These are phyloP conservation scores for Macrocystidia cucumis DNA, from an alignment of 1,284 basidiomycete genomes.

Conservation along the genomic window DNA sequence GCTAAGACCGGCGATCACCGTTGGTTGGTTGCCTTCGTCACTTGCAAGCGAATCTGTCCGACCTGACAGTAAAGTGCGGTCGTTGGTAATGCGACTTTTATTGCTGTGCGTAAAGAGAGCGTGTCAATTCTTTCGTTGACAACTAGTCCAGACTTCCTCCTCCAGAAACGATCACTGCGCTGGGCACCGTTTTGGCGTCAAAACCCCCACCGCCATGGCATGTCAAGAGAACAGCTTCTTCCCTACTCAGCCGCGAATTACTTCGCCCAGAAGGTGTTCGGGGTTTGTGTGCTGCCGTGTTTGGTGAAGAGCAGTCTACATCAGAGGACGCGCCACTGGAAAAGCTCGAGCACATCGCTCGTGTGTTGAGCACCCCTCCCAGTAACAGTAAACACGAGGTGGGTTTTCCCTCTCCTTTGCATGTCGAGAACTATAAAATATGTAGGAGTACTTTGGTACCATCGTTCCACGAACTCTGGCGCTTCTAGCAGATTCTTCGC, in stretches of 20 bases:
- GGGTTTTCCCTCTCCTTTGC: slow-evolving; percentile 13
- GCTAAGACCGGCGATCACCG: slow-evolving; percentile 45
- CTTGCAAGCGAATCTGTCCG: slow-evolving; percentile 24
- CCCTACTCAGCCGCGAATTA: slow-evolving; percentile 58
- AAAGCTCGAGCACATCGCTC: slow-evolving; percentile 60
- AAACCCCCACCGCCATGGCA: slow-evolving; percentile 35
- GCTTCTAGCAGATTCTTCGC: slow-evolving; percentile 32
- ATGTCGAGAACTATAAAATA: slow-evolving; percentile 3
- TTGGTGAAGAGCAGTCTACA: slow-evolving; percentile 48
- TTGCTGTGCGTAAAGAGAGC: slow-evolving; percentile 38
- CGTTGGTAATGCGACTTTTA: slow-evolving; percentile 46
- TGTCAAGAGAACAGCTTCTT: slow-evolving; percentile 48
- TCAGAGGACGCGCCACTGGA: slow-evolving; percentile 48
- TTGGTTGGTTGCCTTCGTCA: slow-evolving; percentile 65
- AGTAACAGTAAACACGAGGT: slow-evolving; percentile 45
- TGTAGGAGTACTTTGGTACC: slow-evolving; percentile 52
- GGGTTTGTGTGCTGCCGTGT: slow-evolving; percentile 59
- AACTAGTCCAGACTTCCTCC: slow-evolving; percentile 43
- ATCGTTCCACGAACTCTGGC: slow-evolving; percentile 48
- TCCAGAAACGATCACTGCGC: slow-evolving; percentile 53
- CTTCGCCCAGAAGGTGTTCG: slow-evolving; percentile 58
- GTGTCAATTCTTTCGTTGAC: slow-evolving; percentile 7
- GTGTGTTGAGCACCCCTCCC: slow-evolving; percentile 50
- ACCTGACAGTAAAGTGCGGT: slow-evolving; percentile 30
- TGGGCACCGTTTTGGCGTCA: slow-evolving; percentile 48